Evolutionary conservation across 495 filamentous ascomycete species (phyloP).

Genomic region (Niebla homalea): DNA sequence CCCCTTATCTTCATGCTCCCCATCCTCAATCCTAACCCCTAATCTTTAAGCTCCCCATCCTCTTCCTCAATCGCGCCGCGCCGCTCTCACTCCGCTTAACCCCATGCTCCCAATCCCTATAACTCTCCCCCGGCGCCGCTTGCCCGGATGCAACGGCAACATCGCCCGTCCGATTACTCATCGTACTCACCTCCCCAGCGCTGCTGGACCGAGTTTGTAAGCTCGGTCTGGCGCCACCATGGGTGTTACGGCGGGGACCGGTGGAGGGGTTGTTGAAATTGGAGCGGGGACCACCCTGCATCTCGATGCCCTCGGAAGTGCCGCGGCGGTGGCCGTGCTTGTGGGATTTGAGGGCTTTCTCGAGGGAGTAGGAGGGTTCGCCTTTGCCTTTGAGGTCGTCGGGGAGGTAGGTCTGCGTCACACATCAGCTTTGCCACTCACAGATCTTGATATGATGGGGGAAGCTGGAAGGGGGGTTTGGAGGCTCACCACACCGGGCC

Average conservation of each 20-base stretch:
- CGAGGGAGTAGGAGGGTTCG: slow-evolving; percentile 58
- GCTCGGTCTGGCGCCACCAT: not conserved
- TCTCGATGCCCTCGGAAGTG: slow-evolving; percentile 7
- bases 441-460: not conserved
- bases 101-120: slow-evolving; percentile 11
- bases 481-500: slow-evolving; percentile 48
- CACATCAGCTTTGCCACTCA: slow-evolving; percentile 1
- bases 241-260: not conserved
- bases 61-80: slow-evolving; percentile 13
- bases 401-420: slow-evolving; percentile 47
- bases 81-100: slow-evolving; percentile 7
- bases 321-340: slow-evolving; percentile 11
- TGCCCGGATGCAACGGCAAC: not conserved
- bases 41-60: slow-evolving; percentile 13
- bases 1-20: not conserved
- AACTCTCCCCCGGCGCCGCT: not conserved
- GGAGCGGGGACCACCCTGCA: not conserved
- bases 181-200: not conserved
- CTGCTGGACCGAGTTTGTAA: slow-evolving; percentile 9
- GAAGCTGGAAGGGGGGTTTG: not conserved
- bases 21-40: not conserved
- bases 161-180: not conserved
- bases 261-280: not conserved
- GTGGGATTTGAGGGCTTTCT: slow-evolving; percentile 46
- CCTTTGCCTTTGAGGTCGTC: slow-evolving; percentile 70